Evolutionary conservation across 768 basidiomycete species (phyloP).

Genomic region (Suillus variegatus): DNA sequence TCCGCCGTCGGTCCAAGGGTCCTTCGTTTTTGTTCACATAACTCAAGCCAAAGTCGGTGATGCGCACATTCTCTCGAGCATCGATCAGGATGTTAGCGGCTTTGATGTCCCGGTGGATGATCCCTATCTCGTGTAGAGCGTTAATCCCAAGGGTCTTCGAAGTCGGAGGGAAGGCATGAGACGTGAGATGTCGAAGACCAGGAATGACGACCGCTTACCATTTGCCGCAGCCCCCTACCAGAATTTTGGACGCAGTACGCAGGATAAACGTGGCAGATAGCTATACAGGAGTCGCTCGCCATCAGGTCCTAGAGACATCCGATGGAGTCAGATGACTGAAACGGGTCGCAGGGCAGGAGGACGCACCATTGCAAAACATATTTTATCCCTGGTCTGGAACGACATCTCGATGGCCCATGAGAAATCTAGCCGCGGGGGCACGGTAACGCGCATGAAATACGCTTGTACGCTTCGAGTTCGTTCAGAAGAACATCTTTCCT

Average conservation of each 20-base stretch:
- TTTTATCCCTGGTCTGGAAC: slow-evolving; percentile 27
- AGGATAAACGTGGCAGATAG: slow-evolving; percentile 25
- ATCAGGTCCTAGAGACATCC: slow-evolving; percentile 39
- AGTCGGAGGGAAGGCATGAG: not conserved
- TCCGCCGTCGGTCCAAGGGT: not conserved
- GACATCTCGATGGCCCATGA: slow-evolving; percentile 43
- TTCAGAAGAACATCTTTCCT: slow-evolving; percentile 21
- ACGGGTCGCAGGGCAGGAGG: not conserved
- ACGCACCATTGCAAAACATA: slow-evolving; percentile 44
- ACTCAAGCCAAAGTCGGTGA: not conserved
- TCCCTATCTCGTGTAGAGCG: slow-evolving; percentile 55
- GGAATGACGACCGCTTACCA: slow-evolving; percentile 26
- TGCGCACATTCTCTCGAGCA: not conserved
- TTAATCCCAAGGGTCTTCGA: slow-evolving; percentile 39
- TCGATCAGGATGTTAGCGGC: not conserved
- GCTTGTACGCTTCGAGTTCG: slow-evolving; percentile 40
- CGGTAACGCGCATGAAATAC: slow-evolving; percentile 27
- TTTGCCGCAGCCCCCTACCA: slow-evolving; percentile 37
- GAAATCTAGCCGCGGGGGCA: slow-evolving; percentile 32
- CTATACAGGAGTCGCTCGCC: slow-evolving; percentile 37
- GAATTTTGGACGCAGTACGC: slow-evolving; percentile 2
- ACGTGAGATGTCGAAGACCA: not conserved
- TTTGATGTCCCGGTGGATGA: slow-evolving; percentile 71
- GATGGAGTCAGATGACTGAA: not conserved
- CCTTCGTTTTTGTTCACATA: not conserved